Evolutionary conservation across 2,329 filamentous ascomycete species (phyloP), one percentile per base, ranked within the genome.

Genomic region (Aspergillus ochraceoroseus): DNA sequence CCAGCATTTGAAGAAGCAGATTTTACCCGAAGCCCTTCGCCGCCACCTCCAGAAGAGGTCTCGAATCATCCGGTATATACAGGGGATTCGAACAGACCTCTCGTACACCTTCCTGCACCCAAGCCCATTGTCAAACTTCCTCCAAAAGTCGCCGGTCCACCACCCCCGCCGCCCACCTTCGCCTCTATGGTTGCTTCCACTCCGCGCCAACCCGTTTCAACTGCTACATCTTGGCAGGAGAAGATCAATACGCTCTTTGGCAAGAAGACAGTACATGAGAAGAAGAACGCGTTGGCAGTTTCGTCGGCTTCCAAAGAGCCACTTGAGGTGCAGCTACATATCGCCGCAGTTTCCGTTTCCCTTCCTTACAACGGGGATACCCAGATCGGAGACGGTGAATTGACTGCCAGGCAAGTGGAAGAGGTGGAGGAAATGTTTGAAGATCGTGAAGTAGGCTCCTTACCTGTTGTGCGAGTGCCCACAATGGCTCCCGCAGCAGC

Each of bases 51-150:
- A 4, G 79, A 82, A 49, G 68, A 70, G 41, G 51, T 65, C 52
- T 73, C 73, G 4, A 70, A 68, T 37, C 68, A 82, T 53, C 78
- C 78, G 11, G 78, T 70, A 2, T 76, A 75, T 52, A 69, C 66
- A 40, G 70, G 73, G 25, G 67, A 74, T 46, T 61, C 59, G 8
- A 61, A 59, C 19, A 70, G 71, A 26, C 78, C 79, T 3, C 57
- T 74, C 29, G 77, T 82, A 32, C 74, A 73, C 51, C 65, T 82
- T 27, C 79, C 79, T 2, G 70, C 63, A 19, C 74, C 75, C 9
- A 76, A 82, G 39, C 86, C 87, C 20, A 76, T 87, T 17, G 89
- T 96, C 8, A 87, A 83, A 58, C 74, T 96, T 3, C 89, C 87
- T 2, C 87, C 85, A 5, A 66, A 70, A 12, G 61, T 66, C 33